Conservation (phyloP, 2,329 filamentous ascomycete species). For the Gaeumannomyces tritici region DNA sequence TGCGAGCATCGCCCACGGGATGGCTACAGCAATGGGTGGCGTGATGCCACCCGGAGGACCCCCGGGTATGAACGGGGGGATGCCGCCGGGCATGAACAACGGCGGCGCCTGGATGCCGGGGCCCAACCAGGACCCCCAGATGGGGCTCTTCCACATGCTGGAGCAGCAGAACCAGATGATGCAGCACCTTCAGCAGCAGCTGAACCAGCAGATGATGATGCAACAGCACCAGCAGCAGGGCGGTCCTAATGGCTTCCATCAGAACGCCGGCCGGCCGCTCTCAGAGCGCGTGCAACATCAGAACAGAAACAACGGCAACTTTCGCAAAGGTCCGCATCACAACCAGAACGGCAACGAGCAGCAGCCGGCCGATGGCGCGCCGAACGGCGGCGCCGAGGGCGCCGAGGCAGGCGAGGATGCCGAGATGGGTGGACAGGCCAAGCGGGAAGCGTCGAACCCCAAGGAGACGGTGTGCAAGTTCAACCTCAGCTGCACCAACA, state of each 20-base stretch:
- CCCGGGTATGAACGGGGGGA: slow-evolving; percentile 25
- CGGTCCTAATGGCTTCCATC: slow-evolving; percentile 23
- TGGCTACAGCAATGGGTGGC: slow-evolving; percentile 28
- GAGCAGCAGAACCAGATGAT: slow-evolving; percentile 86
- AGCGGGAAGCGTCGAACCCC: slow-evolving; percentile 44
- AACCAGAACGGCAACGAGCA: slow-evolving; percentile 18
- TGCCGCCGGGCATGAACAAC: slow-evolving; percentile 30
- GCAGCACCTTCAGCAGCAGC: slow-evolving; percentile 60
- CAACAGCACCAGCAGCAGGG: slow-evolving; percentile 29
- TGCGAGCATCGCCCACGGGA: slow-evolving; percentile 38
- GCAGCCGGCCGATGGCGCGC: slow-evolving; percentile 23
- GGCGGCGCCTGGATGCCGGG: slow-evolving; percentile 34
- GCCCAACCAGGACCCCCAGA: slow-evolving; percentile 25
- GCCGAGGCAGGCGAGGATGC: slow-evolving; percentile 41
- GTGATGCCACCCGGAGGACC: slow-evolving; percentile 18
- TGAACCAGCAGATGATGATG: slow-evolving; percentile 41
- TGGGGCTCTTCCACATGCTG: slow-evolving; percentile 62
- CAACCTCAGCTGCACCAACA: slow-evolving; percentile 81
- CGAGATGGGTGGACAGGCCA: slow-evolving; percentile 43
- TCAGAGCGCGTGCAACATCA: slow-evolving; percentile 63
- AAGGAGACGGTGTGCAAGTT: slow-evolving; percentile 74
- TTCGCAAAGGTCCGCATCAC: slow-evolving; percentile 10
- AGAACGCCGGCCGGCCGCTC: slow-evolving; percentile 47
- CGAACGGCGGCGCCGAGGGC: slow-evolving; percentile 14
- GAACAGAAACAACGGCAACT: slow-evolving; percentile 32